Evolutionary conservation across 169 alveolate genomes (phyloP), one percentile per base, ranked within the genome.

Genomic region (Eimeria maxima): DNA sequence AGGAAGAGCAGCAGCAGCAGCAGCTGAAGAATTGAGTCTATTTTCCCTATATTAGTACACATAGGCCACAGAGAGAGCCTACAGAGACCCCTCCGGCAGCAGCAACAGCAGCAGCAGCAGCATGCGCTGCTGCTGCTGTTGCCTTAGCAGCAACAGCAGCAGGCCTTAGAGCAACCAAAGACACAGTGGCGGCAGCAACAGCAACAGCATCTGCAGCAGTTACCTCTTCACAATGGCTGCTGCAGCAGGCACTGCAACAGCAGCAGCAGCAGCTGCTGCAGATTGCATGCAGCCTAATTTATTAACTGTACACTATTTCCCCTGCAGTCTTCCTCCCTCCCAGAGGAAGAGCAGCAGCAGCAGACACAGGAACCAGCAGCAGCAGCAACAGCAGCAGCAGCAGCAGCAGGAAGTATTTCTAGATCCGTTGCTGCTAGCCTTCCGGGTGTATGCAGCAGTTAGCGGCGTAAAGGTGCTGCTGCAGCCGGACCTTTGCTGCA

Each of bases 341-440:
- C 44, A 42, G 5, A 38, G 44, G 50, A 3, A 22, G 16, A 29
- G 55, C 44, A 73, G 50, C 83, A 27, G n/a, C 13, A 73, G 38
- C 57, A 50, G 57, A 50, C 5, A 50, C 57, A 50, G 57, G 11
- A 5, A 50, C 18, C 57, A 50, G 57, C 57, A 50, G 83, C 55
- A 73, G 83, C 55, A 73, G 50, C 55, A 73, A 47, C 83, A 73
- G 83, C 74, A 65, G 74, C 74, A 65, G 74, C 74, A 65, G 74
- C 74, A 65, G 74, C 74, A 65, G 20, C 27, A 65, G 74, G 50
- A 18, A 47, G 83, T 73, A 42, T 7, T 73, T 20, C 16, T 73
- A 47, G 83, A 73, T 42, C 83, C 83, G 5, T 18, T 73, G 55
- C 83, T 73, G 83, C 50, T 73, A 47, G 83, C 83, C 4, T 3